phyloP scores from a whole-genome alignment of 768 basidiomycete genomes.

The Jaapia argillacea region DNA sequence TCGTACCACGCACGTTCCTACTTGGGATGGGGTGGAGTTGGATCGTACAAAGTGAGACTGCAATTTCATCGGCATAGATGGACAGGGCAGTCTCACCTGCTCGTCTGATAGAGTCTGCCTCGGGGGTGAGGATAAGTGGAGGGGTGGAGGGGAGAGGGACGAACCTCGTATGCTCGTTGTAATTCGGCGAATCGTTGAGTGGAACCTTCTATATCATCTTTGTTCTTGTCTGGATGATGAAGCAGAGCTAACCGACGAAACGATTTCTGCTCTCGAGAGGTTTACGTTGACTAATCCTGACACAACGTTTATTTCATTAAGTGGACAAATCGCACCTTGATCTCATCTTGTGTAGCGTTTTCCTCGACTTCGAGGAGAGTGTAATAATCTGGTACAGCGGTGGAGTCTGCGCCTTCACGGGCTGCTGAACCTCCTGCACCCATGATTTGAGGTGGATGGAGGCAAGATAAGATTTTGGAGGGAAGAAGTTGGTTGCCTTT shows the following conservation, averaged over 20 bases:
- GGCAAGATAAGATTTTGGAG: too few species aligned
- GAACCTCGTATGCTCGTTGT: constrained; percentile 93
- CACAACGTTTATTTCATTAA: constrained; percentile 1
- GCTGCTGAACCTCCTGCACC: constrained; percentile 30
- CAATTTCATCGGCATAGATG: too few species aligned
- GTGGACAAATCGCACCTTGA: constrained; percentile 48
- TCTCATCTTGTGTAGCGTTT: constrained; percentile 77
- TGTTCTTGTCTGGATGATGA: constrained; percentile 86
- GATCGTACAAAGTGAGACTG: too few species aligned
- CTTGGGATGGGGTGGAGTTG: too few species aligned
- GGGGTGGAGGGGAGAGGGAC: too few species aligned
- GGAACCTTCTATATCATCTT: constrained; percentile 71
- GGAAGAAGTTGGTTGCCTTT: too few species aligned
- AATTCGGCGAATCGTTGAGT: constrained; percentile 80
- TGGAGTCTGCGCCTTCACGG: constrained; percentile 11
- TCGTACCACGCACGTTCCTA: constrained; percentile 99
- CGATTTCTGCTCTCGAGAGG: constrained; percentile 41
- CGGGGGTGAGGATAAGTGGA: too few species aligned
- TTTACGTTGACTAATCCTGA: constrained; percentile 4
- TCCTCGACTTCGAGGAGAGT: constrained; percentile 73
- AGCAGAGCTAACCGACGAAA: constrained; percentile 79
- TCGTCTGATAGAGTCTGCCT: too few species aligned
- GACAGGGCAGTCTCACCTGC: too few species aligned
- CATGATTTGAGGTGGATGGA: constrained; percentile 33
- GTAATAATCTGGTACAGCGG: constrained; percentile 59